Evolutionary conservation across 805 yeast species (phyloP).

Genomic region (Ogataea trehaloabstinens): DNA sequence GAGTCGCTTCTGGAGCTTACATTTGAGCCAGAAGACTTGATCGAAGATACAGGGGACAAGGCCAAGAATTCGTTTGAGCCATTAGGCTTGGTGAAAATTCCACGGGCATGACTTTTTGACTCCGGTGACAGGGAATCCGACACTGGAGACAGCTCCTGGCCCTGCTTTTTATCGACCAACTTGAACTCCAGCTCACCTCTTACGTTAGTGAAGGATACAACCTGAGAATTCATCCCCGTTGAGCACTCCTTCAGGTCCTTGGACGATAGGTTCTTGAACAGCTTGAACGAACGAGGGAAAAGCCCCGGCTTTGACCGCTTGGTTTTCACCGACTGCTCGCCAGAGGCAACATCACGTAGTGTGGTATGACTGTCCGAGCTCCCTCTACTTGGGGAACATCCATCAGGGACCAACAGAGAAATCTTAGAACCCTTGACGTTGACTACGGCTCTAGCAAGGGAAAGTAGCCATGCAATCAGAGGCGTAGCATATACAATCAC

Average conservation of each 20-base stretch:
- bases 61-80: constrained; percentile 16
- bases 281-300: constrained; percentile 12
- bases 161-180: constrained; percentile 36
- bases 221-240: constrained; percentile 41
- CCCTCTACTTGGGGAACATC: too few species aligned
- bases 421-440: too few species aligned
- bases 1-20: constrained; percentile 17
- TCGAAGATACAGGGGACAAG: constrained; percentile 34
- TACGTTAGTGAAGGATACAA: constrained; percentile 49
- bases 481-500: background rate
- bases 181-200: constrained; percentile 60
- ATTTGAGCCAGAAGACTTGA: constrained; percentile 25
- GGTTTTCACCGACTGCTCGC: background rate
- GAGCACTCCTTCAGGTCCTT: constrained; percentile 39
- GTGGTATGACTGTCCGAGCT: too few species aligned
- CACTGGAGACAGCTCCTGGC: constrained; percentile 27
- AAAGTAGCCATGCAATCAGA: background rate
- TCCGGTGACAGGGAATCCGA: constrained; percentile 24
- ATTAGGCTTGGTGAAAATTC: background rate
- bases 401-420: too few species aligned
- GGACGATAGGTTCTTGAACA: constrained; percentile 17
- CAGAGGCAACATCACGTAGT: background rate
- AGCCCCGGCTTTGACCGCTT: constrained; percentile 3
- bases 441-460: background rate
- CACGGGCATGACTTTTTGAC: background rate